phyloP scores from a whole-genome alignment of 2,329 filamentous ascomycete genomes.

The Neopestalotiopsis clavispora region DNA sequence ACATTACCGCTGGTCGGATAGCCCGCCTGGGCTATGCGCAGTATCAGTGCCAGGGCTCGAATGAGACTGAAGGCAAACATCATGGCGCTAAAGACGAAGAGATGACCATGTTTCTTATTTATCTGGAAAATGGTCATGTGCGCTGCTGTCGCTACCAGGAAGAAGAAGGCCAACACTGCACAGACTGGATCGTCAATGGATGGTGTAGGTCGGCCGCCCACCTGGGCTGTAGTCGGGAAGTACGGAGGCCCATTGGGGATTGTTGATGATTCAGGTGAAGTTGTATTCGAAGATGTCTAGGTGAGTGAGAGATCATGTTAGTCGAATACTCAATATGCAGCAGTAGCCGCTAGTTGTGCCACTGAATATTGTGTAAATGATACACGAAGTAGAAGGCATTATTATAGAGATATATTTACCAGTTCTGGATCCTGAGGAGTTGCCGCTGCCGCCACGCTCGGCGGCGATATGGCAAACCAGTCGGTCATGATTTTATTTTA shows the following conservation, averaged over 20 bases:
- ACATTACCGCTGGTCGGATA: slow-evolving; percentile 33
- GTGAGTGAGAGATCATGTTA: neutral
- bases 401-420: neutral
- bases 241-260: slow-evolving; percentile 39
- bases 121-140: slow-evolving; percentile 62
- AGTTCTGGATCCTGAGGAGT: slow-evolving; percentile 8
- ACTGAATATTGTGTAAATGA: neutral
- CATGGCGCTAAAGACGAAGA: slow-evolving; percentile 41
- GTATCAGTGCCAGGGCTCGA: slow-evolving; percentile 36
- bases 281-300: slow-evolving; percentile 3
- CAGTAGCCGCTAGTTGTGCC: neutral
- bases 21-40: slow-evolving; percentile 41
- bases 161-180: slow-evolving; percentile 65
- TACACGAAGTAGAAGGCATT: neutral
- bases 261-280: neutral
- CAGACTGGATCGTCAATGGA: slow-evolving; percentile 68
- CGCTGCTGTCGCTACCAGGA: slow-evolving; percentile 53
- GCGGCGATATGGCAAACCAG: slow-evolving; percentile 2
- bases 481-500: neutral
- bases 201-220: slow-evolving; percentile 63
- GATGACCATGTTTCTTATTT: slow-evolving; percentile 41
- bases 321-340: neutral
- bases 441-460: neutral
- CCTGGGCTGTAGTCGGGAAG: slow-evolving; percentile 46
- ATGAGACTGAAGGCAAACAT: slow-evolving; percentile 44